These are phyloP conservation scores for Apiospora arundinis DNA, from an alignment of 2,329 filamentous ascomycete genomes.

Conservation along the genomic window DNA sequence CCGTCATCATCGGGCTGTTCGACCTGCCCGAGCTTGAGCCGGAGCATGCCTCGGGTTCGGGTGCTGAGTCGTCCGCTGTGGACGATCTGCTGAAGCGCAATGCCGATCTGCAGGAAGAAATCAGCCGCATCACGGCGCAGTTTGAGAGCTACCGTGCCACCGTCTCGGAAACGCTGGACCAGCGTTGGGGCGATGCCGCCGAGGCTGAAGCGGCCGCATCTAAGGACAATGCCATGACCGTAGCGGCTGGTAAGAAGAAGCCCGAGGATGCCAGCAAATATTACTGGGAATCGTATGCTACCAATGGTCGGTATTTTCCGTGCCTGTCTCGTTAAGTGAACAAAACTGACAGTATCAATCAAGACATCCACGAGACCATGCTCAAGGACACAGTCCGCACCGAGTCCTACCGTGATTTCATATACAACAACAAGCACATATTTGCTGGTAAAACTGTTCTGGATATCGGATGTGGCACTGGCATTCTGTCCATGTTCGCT, in stretches of 20 bases:
- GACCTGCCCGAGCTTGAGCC: slow-evolving; percentile 66
- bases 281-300: slow-evolving; percentile 68
- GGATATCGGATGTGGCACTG: slow-evolving; percentile 87
- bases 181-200: slow-evolving; percentile 64
- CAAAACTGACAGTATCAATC: background rate
- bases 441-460: slow-evolving; percentile 88
- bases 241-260: slow-evolving; percentile 35
- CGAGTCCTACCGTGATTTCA: slow-evolving; percentile 92
- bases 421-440: slow-evolving; percentile 87
- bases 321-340: background rate
- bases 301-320: slow-evolving; percentile 56
- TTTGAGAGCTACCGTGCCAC: slow-evolving; percentile 70
- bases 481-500: slow-evolving; percentile 94
- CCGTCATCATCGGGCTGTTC: slow-evolving; percentile 85
- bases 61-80: slow-evolving; percentile 30
- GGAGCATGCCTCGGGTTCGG: slow-evolving; percentile 29
- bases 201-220: slow-evolving; percentile 47
- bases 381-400: slow-evolving; percentile 89
- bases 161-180: slow-evolving; percentile 70
- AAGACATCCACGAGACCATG: slow-evolving; percentile 95
- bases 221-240: slow-evolving; percentile 30
- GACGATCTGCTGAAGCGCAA: slow-evolving; percentile 56
- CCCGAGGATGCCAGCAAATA: slow-evolving; percentile 49
- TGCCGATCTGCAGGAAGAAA: slow-evolving; percentile 63
- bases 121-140: slow-evolving; percentile 64